These are phyloP conservation scores for Stemphylium vesicarium DNA, from an alignment of 2,329 filamentous ascomycete genomes.

Conservation along the genomic window DNA sequence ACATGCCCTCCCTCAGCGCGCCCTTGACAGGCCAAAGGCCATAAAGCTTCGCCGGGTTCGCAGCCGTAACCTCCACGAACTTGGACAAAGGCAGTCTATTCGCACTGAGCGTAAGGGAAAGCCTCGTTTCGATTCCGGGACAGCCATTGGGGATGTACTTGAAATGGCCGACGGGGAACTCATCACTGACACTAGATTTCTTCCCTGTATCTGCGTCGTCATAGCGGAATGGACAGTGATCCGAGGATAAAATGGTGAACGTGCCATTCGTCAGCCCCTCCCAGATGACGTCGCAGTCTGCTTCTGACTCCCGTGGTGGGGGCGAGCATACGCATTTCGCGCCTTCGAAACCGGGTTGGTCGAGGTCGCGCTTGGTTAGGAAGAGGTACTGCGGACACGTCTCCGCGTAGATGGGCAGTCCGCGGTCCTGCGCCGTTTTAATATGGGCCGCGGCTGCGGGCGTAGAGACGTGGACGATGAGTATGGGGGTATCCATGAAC, in stretches of 20 bases:
- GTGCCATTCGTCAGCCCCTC: conserved; percentile 58
- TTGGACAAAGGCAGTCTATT: conserved; percentile 54
- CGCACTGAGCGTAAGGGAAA: conserved; percentile 55
- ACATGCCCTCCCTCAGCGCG: conserved; percentile 56
- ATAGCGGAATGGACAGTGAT: conserved; percentile 60
- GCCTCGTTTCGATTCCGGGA: conserved; percentile 64
- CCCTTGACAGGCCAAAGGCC: conserved; percentile 62
- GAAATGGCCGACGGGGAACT: conserved; percentile 57
- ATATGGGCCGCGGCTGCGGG: conserved; percentile 57
- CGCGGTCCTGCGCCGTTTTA: conserved; percentile 56
- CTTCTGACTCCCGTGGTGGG: conserved; percentile 55
- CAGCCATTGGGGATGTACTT: conserved; percentile 65
- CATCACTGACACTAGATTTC: conserved; percentile 56
- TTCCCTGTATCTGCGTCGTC: conserved; percentile 49
- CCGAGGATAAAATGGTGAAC: conserved; percentile 59
- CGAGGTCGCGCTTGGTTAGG: conserved; percentile 59
- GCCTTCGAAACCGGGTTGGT: conserved; percentile 60
- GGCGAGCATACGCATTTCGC: conserved; percentile 64
- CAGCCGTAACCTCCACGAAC: conserved; percentile 62
- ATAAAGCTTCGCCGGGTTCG: conserved; percentile 65
- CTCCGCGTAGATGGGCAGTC: conserved; percentile 60
- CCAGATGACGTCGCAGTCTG: conserved; percentile 61
- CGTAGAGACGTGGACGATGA: conserved; percentile 61
- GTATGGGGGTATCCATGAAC: conserved; percentile 60
- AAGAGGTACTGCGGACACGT: conserved; percentile 65